These are phyloP conservation scores for Wickerhamiella hasegawae DNA, from an alignment of 805 yeast species.

Conservation along the genomic window DNA sequence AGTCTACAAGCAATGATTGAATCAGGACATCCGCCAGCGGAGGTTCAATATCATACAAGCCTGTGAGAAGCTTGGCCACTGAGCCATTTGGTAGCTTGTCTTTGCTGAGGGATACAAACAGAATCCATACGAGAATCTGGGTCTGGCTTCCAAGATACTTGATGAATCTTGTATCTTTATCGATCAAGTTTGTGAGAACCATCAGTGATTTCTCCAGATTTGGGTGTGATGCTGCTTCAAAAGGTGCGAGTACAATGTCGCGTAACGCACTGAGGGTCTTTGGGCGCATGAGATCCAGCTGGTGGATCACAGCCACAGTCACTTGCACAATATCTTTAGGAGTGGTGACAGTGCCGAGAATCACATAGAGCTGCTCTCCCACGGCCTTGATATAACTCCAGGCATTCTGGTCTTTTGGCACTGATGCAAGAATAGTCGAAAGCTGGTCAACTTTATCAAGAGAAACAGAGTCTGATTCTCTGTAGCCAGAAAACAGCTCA, in stretches of 20 bases:
- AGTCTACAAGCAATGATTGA: constrained; percentile 27
- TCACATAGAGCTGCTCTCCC: constrained; percentile 45
- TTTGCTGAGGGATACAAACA: constrained; percentile 9
- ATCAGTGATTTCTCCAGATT: constrained; percentile 5
- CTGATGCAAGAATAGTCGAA: constrained; percentile 44
- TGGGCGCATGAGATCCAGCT: too few relatives aligned
- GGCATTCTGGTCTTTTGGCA: constrained; percentile 37
- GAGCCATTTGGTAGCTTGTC: constrained; percentile 11
- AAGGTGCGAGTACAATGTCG: constrained; percentile 7
- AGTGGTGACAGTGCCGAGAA: constrained; percentile 38
- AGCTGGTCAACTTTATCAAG: constrained; percentile 52
- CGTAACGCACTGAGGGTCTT: constrained; percentile 9
- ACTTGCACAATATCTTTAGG: constrained; percentile 10
- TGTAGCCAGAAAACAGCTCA: constrained; percentile 60
- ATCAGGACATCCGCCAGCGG: constrained; percentile 1
- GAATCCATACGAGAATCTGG: constrained; percentile 13
- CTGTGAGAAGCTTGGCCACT: constrained; percentile 5
- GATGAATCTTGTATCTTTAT: constrained; percentile 3
- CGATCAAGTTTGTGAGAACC: constrained; percentile 7
- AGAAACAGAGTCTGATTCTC: constrained; percentile 57
- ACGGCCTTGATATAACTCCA: constrained; percentile 39
- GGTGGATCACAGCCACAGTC: constrained; percentile 3
- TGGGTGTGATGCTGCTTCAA: constrained; percentile 1
- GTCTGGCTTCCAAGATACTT: constrained; percentile 2
- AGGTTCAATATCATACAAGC: constrained; percentile 3